Percentiles rank a stretch among this genome's conserved stretches.
phyloP scores from a whole-genome alignment of 371 early-diverging fungal species.

The Homolaphlyctis polyrhiza region DNA sequence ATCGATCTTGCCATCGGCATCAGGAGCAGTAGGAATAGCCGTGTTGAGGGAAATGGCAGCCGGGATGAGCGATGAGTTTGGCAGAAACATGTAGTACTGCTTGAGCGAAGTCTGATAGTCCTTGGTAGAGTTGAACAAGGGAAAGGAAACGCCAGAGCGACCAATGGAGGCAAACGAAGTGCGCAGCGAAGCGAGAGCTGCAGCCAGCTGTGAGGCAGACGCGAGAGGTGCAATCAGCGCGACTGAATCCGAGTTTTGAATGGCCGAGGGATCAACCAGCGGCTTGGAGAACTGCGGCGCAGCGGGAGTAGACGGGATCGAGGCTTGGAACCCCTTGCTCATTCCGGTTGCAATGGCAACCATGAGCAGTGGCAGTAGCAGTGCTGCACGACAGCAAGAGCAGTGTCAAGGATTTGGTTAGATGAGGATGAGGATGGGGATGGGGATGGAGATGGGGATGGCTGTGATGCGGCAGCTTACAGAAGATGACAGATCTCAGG shows the following conservation, averaged over 20 bases:
- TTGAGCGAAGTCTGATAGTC: background rate
- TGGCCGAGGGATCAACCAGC: background rate
- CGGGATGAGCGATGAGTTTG: conserved; percentile 1
- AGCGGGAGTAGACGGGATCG: background rate
- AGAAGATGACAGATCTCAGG: background rate
- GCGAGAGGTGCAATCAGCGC: background rate
- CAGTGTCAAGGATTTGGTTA: background rate
- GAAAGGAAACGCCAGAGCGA: background rate
- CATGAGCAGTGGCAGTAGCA: conserved; percentile 1
- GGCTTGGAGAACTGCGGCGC: background rate
- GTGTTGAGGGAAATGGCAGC: background rate
- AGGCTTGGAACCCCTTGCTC: background rate
- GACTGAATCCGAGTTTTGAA: background rate
- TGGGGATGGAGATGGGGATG: background rate
- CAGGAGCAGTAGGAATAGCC: background rate
- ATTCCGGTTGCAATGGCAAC: background rate
- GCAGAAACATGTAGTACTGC: background rate
- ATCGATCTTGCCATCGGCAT: background rate
- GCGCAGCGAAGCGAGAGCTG: background rate
- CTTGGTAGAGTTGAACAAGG: background rate
- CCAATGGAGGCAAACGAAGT: background rate
- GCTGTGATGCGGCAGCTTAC: background rate
- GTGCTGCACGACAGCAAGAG: background rate
- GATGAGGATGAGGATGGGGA: background rate
- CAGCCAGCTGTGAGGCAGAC: background rate